Percentiles rank a stretch among this genome's conserved stretches.
Evolutionary conservation across 257 asterid species (phyloP).

Genomic region (Nicotiana noctiflora): DNA sequence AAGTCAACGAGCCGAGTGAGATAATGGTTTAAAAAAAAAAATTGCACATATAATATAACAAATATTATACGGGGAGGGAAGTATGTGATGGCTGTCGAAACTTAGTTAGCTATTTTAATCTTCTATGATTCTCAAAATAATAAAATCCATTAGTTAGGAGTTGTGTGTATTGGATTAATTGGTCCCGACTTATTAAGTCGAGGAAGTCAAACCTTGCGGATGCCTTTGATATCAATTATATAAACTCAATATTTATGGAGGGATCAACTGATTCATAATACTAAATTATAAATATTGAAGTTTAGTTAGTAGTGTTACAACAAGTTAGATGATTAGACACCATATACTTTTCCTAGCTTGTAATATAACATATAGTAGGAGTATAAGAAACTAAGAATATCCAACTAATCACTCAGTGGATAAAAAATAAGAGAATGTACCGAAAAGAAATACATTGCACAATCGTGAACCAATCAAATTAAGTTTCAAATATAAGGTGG

Average conservation of each 20-base stretch:
- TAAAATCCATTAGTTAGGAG: neutral
- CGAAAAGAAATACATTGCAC: neutral
- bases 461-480: slow-evolving; percentile 6
- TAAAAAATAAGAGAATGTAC: neutral
- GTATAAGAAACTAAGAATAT: no score
- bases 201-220: neutral
- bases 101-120: neutral
- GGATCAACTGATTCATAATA: neutral
- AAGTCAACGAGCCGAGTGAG: no score
- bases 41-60: neutral
- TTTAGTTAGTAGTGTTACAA: neutral
- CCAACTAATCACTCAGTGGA: no score
- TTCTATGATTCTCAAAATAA: neutral
- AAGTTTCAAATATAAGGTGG: neutral
- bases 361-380: no score
- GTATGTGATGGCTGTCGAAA: neutral
- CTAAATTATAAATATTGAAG: neutral
- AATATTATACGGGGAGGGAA: neutral
- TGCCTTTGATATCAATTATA: neutral
- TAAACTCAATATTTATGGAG: neutral
- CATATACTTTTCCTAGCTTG: neutral
- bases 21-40: no score
- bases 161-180: neutral
- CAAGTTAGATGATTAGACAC: neutral
- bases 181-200: neutral